Conservation (phyloP, 2,329 filamentous ascomycete genomes). For the Coleophoma eucalyptorum region DNA sequence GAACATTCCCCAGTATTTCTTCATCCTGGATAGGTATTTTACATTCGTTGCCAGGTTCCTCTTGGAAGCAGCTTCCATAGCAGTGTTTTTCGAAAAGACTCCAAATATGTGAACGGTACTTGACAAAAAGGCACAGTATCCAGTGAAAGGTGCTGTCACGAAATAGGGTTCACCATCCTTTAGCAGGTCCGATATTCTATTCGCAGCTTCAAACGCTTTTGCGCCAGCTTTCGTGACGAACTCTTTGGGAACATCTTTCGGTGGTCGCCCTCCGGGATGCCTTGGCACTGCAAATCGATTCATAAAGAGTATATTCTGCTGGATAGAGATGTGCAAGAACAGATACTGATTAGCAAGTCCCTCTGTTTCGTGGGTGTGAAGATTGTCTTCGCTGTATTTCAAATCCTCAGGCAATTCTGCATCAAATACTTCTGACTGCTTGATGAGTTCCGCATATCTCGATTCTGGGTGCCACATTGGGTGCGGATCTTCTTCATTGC, state of each 20-base stretch:
- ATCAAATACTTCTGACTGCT: slow-evolving; percentile 68
- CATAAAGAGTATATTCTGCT: slow-evolving; percentile 87
- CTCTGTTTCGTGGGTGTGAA: slow-evolving; percentile 79
- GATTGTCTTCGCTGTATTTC: slow-evolving; percentile 75
- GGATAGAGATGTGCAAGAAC: slow-evolving; percentile 84
- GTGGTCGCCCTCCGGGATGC: slow-evolving; percentile 58
- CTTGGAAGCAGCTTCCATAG: slow-evolving; percentile 74
- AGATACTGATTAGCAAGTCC: slow-evolving; percentile 87
- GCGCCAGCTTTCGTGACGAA: slow-evolving; percentile 75
- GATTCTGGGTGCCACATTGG: slow-evolving; percentile 84
- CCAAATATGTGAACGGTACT: slow-evolving; percentile 93
- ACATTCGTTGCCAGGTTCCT: slow-evolving; percentile 84
- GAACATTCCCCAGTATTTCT: slow-evolving; percentile 98
- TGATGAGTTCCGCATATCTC: slow-evolving; percentile 65
- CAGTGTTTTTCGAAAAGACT: slow-evolving; percentile 79
- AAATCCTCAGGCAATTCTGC: slow-evolving; percentile 65
- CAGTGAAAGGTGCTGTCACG: slow-evolving; percentile 86
- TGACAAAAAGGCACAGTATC: slow-evolving; percentile 90
- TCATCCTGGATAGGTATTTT: slow-evolving; percentile 89
- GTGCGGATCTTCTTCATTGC: slow-evolving; percentile 71
- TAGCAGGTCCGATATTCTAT: slow-evolving; percentile 79
- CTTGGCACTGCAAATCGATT: slow-evolving; percentile 74
- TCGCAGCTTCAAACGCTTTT: slow-evolving; percentile 78
- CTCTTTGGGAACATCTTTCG: slow-evolving; percentile 61
- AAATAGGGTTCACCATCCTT: slow-evolving; percentile 76